Base-by-base conservation (phyloP, 805 yeast genomes). In the Spathaspora arborariae region DNA sequence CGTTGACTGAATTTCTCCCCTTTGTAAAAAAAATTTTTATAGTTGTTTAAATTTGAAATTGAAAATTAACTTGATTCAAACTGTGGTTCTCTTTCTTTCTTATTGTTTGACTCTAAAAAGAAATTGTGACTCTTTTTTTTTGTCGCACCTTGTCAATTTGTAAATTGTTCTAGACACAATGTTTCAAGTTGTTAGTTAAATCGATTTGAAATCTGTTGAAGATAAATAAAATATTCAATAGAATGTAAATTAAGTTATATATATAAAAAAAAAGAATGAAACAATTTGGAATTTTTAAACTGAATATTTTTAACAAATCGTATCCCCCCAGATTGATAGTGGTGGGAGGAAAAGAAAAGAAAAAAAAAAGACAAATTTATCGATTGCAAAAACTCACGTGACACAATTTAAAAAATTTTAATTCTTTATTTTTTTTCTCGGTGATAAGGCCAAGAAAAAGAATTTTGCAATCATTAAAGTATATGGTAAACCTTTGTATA, bases 381-480 rank as follows among this genome's bases (percentile, higher is more conserved):
- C 21, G 39, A 37, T 37, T 37, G 39, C 39, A 37, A 37, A 37
- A 37, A 37, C 39, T 8, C 39, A 37, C 39, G 39, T 37, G 39
- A 37, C 24, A 7, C 16, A 4, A 8, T 13, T 37, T 20, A 9
- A 15, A 30, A 30, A 30, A 24, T 9, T 24, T 24, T 13, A 24
- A 24, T 24, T 24, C 11, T 24, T 9, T 9, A 9, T 24, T 24
- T 24, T 24, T 30, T 30, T 30, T 27, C 10, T 10, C 33, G n/a
- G 33, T 7, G 5, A 7, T 30, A 3, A 30, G 35, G 27, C 27
- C 18, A 30, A 30, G 18, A 15, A 30, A 30, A 27, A 7, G 6
- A 30, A 30, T 10, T 30, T 30, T 30, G 35, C 35, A 30, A 13
- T 30, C 35, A 30, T 30, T 30, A 8, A 3, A 10, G 5, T 3